Conservation (phyloP, 805 yeast genomes). For the Wickerhamiella bombiphila region DNA sequence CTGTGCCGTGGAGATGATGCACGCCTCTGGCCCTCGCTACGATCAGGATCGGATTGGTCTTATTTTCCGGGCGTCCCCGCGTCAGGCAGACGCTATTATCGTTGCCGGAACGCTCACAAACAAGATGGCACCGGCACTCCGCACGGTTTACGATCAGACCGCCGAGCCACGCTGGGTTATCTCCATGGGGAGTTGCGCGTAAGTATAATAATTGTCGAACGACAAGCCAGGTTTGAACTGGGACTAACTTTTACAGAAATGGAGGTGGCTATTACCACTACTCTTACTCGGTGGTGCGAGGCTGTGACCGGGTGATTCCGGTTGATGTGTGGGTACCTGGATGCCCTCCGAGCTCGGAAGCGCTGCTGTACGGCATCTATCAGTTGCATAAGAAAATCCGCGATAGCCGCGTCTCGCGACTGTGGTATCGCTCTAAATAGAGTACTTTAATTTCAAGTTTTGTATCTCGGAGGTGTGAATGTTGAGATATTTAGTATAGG, state of each 20-base stretch:
- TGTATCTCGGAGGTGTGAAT: too few species aligned
- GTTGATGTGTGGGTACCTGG: conserved; percentile 88
- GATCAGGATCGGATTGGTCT: conserved; percentile 88
- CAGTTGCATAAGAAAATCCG: conserved; percentile 84
- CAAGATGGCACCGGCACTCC: conserved; percentile 85
- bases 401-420: conserved; percentile 61
- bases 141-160: conserved; percentile 91
- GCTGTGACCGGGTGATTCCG: conserved; percentile 78
- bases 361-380: conserved; percentile 79
- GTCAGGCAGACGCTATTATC: conserved; percentile 84
- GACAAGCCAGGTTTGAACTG: too few species aligned
- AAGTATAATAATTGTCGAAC: too few species aligned
- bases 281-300: conserved; percentile 77
- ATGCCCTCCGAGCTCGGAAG: conserved; percentile 85
- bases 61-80: conserved; percentile 85
- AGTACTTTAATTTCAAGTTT: too few species aligned
- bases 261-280: conserved; percentile 91
- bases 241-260: too few species aligned
- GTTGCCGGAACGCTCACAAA: conserved; percentile 86
- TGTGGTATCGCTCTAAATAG: conserved; percentile 59
- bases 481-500: too few species aligned
- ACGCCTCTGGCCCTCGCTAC: conserved; percentile 76
- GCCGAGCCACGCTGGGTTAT: conserved; percentile 91
- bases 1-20: conserved; percentile 95
- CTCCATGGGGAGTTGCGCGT: conserved; percentile 88